These are phyloP conservation scores for Suillus variegatus DNA, from an alignment of 768 basidiomycete genomes.

Conservation along the genomic window DNA sequence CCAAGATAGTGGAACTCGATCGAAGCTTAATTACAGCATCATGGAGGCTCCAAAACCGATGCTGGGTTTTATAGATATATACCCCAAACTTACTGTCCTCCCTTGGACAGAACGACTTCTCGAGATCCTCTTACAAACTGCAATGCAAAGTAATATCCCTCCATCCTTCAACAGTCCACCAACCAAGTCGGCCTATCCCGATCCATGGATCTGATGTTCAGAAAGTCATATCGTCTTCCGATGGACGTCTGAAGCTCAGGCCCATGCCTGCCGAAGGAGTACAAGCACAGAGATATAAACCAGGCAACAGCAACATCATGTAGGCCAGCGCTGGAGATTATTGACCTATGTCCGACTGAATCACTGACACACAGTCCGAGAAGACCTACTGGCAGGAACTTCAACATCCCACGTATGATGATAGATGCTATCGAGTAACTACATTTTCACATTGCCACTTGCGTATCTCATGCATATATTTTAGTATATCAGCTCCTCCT, in stretches of 20 bases:
- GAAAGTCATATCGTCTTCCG: not conserved
- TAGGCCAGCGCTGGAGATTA: not conserved
- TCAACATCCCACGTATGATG: slow-evolving; percentile 16
- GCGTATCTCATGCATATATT: not conserved
- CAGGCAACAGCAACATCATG: not conserved
- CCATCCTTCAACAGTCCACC: not conserved
- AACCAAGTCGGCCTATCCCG: not conserved
- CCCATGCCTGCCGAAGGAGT: not conserved
- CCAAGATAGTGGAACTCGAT: too few species aligned
- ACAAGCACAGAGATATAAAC: not conserved
- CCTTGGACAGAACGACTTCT: too few species aligned
- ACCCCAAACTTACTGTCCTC: not conserved
- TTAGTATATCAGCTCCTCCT: slow-evolving; percentile 8
- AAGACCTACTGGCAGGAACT: too few species aligned
- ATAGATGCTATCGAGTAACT: not conserved
- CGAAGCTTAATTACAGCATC: too few species aligned
- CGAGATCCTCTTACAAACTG: too few species aligned
- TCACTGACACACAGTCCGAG: not conserved
- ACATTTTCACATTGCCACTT: not conserved
- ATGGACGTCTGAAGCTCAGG: not conserved
- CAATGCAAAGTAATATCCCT: too few species aligned
- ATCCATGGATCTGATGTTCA: not conserved
- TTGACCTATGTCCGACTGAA: not conserved
- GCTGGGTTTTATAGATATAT: not conserved
- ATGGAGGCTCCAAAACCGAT: too few species aligned